phyloP scores from a whole-genome alignment of 495 filamentous ascomycete species.

The Aspergillus olivimuriae region DNA sequence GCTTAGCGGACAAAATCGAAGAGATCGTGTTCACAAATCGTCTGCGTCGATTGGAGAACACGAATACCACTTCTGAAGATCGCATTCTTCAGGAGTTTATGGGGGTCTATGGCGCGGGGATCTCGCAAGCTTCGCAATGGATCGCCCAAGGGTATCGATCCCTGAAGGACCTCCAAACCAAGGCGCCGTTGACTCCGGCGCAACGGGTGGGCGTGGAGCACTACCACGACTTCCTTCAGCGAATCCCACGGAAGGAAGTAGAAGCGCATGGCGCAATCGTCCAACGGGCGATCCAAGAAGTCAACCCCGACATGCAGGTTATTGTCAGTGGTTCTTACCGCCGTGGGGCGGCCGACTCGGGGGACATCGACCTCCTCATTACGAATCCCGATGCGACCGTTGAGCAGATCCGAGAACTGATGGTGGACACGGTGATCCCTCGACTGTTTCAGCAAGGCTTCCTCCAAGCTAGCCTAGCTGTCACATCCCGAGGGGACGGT shows the following conservation, averaged over 20 bases:
- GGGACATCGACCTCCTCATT: constrained; percentile 83
- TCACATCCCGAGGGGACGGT: constrained; percentile 34
- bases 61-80: constrained; percentile 59
- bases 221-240: constrained; percentile 74
- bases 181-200: constrained; percentile 61
- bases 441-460: constrained; percentile 56
- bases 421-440: constrained; percentile 59
- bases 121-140: constrained; percentile 67
- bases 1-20: constrained; percentile 83
- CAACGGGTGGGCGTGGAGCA: constrained; percentile 76
- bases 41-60: constrained; percentile 66
- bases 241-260: constrained; percentile 79
- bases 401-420: constrained; percentile 53
- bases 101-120: constrained; percentile 75
- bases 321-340: constrained; percentile 83
- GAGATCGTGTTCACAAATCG: constrained; percentile 77
- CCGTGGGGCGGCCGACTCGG: constrained; percentile 63
- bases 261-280: constrained; percentile 63
- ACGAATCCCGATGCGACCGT: constrained; percentile 59
- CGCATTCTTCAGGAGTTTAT: constrained; percentile 60
- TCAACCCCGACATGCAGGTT: constrained; percentile 61
- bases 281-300: constrained; percentile 47
- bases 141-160: constrained; percentile 68
- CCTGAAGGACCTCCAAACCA: constrained; percentile 61
- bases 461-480: constrained; percentile 48